phyloP scores from a whole-genome alignment of 1,284 basidiomycete species.

The Irpex lacteus region DNA sequence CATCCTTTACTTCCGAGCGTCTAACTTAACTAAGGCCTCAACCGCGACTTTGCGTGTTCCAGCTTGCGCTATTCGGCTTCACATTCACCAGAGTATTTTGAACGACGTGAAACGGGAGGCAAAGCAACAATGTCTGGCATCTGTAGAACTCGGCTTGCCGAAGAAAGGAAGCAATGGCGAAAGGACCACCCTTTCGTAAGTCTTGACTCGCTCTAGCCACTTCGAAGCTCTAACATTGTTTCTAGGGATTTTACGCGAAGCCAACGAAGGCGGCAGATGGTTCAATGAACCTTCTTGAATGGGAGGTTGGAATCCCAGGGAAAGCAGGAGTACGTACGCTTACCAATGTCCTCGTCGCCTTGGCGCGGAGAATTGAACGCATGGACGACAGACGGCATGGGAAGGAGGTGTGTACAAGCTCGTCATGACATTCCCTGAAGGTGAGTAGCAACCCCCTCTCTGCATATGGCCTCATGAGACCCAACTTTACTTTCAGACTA shows the following conservation, averaged over 20 bases:
- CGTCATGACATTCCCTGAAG: conserved; percentile 93
- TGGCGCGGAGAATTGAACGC: conserved; percentile 24
- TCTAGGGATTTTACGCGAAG: conserved; percentile 94
- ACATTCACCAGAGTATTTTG: neutral
- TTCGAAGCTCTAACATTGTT: conserved; percentile 8
- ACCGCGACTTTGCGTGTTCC: neutral
- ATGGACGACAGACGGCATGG: conserved; percentile 82
- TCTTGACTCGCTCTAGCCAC: conserved; percentile 6
- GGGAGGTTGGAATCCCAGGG: conserved; percentile 97
- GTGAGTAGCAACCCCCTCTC: conserved; percentile 39
- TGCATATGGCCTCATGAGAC: conserved; percentile 16
- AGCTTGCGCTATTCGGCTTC: neutral
- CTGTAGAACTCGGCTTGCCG: conserved; percentile 82
- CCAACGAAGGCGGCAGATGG: conserved; percentile 89
- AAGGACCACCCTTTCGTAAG: conserved; percentile 99
- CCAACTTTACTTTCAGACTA: conserved; percentile 59
- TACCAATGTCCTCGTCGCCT: conserved; percentile 9
- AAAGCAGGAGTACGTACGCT: conserved; percentile 67
- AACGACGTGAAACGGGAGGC: too few relatives aligned
- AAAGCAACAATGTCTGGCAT: conserved; percentile 68
- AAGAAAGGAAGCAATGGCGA: conserved; percentile 98
- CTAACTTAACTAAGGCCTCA: neutral
- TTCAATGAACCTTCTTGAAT: conserved; percentile 94
- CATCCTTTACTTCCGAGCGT: neutral
- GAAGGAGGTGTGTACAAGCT: conserved; percentile 95